These are phyloP conservation scores for Penicillium sp. DNA, from an alignment of 2,329 filamentous ascomycete species.

Conservation along the genomic window DNA sequence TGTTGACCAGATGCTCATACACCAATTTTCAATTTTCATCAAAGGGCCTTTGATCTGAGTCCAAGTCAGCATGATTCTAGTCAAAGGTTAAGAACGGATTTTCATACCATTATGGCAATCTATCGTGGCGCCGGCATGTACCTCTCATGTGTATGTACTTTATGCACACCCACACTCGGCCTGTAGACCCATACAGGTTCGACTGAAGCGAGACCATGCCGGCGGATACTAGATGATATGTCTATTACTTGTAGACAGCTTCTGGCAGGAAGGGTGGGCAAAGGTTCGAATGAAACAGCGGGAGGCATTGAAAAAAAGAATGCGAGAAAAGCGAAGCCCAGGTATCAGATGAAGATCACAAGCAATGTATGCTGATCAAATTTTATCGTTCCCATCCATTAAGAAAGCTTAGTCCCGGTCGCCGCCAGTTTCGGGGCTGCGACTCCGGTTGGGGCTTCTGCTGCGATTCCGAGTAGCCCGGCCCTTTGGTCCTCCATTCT, in stretches of 20 bases:
- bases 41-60: conserved; percentile 17
- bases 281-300: conserved; percentile 5
- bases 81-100: background rate
- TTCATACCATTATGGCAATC: conserved; percentile 29
- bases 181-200: background rate
- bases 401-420: conserved; percentile 31
- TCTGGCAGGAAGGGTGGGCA: conserved; percentile 10
- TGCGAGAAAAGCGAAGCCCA: conserved; percentile 8
- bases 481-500: conserved; percentile 42
- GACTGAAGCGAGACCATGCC: conserved; percentile 18
- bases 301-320: conserved; percentile 10
- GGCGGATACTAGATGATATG: conserved; percentile 19
- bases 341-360: conserved; percentile 14
- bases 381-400: conserved; percentile 8
- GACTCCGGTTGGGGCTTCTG: conserved; percentile 46
- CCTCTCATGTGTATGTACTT: conserved; percentile 9
- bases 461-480: conserved; percentile 43
- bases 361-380: conserved; percentile 2
- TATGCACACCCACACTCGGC: background rate
- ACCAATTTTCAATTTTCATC: conserved; percentile 3
- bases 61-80: conserved; percentile 18
- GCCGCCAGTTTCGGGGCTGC: conserved; percentile 43
- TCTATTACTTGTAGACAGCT: background rate
- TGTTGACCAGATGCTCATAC: background rate
- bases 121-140: conserved; percentile 30